Evolutionary conservation across 2,329 filamentous ascomycete genomes (phyloP).

Genomic region (Capronia epimyces): DNA sequence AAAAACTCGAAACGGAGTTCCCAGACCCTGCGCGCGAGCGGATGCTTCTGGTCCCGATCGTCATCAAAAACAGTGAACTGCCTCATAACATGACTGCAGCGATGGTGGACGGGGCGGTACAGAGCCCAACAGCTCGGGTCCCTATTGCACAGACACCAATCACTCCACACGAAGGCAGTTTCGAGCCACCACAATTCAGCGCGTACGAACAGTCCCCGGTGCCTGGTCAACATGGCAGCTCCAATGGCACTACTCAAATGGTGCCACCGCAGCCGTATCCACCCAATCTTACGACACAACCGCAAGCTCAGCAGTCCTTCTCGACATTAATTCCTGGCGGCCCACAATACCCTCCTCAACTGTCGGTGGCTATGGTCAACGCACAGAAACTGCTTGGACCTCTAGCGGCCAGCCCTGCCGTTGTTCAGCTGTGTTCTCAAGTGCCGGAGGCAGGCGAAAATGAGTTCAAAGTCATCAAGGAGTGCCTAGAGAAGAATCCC

Average conservation of each 20-base stretch:
- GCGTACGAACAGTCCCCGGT: constrained; percentile 18
- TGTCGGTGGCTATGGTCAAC: constrained; percentile 44
- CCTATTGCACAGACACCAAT: constrained; percentile 29
- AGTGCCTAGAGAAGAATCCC: constrained; percentile 62
- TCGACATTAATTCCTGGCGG: constrained; percentile 13
- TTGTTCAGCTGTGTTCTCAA: constrained; percentile 64
- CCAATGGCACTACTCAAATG: constrained; percentile 33
- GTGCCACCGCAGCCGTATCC: constrained; percentile 25
- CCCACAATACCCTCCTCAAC: constrained; percentile 30
- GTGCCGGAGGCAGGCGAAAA: constrained; percentile 62
- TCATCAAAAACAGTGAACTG: constrained; percentile 60
- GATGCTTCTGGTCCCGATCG: constrained; percentile 76
- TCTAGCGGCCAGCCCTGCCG: constrained; percentile 58
- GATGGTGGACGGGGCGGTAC: constrained; percentile 29
- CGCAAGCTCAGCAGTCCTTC: constrained; percentile 13
- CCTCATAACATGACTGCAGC: constrained; percentile 33
- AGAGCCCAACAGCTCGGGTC: constrained; percentile 16
- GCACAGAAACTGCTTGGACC: constrained; percentile 61
- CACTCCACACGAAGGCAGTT: constrained; percentile 36
- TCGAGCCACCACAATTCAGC: constrained; percentile 28
- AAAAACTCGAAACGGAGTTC: constrained; percentile 78
- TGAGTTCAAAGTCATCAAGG: constrained; percentile 68
- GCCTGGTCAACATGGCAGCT: constrained; percentile 33
- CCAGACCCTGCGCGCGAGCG: constrained; percentile 69
- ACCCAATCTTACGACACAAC: constrained; percentile 17